A percentile compares a stretch with the other conserved stretches of the same genome.
Conservation (phyloP, 2,329 filamentous ascomycete genomes). For the Karstenula rhodostoma region DNA sequence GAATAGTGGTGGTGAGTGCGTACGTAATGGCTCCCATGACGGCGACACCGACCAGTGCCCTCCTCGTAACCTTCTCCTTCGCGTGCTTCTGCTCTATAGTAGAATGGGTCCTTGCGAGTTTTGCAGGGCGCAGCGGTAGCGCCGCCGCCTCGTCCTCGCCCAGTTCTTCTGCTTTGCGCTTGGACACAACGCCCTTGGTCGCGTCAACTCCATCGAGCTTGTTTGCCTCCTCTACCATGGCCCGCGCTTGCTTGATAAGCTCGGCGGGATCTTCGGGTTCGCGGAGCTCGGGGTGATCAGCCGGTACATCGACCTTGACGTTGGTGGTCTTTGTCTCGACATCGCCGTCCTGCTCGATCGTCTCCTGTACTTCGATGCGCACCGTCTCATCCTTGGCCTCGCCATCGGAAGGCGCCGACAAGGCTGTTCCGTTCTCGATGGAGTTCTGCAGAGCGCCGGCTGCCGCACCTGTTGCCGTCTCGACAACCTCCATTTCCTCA, state of each 20-base stretch:
- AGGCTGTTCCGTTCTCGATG: slow-evolving; percentile 41
- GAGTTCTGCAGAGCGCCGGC: slow-evolving; percentile 52
- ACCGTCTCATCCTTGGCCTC: slow-evolving; percentile 60
- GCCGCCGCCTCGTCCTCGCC: slow-evolving; percentile 61
- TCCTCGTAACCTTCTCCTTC: slow-evolving; percentile 85
- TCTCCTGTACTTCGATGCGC: slow-evolving; percentile 74
- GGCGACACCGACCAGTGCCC: slow-evolving; percentile 84
- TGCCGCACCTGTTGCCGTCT: slow-evolving; percentile 57
- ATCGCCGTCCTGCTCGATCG: slow-evolving; percentile 65
- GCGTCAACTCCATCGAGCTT: slow-evolving; percentile 54
- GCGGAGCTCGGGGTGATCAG: slow-evolving; percentile 70
- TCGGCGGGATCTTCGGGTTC: slow-evolving; percentile 79
- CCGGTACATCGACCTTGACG: slow-evolving; percentile 78
- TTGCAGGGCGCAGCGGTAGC: slow-evolving; percentile 62
- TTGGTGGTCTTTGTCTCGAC: slow-evolving; percentile 75
- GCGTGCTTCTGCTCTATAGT: slow-evolving; percentile 76
- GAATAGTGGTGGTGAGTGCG: slow-evolving; percentile 54
- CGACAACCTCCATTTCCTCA: slow-evolving; percentile 45
- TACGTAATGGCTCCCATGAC: slow-evolving; percentile 91
- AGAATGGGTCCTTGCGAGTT: slow-evolving; percentile 71
- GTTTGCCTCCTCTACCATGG: slow-evolving; percentile 81
- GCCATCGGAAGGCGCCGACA: slow-evolving; percentile 58
- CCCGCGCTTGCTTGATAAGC: slow-evolving; percentile 86
- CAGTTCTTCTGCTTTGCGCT: slow-evolving; percentile 65
- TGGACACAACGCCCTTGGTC: slow-evolving; percentile 31